Evolutionary conservation across 2,329 filamentous ascomycete species (phyloP), one percentile per base, ranked within the genome.

Genomic region (Cladophialophora psammophila): DNA sequence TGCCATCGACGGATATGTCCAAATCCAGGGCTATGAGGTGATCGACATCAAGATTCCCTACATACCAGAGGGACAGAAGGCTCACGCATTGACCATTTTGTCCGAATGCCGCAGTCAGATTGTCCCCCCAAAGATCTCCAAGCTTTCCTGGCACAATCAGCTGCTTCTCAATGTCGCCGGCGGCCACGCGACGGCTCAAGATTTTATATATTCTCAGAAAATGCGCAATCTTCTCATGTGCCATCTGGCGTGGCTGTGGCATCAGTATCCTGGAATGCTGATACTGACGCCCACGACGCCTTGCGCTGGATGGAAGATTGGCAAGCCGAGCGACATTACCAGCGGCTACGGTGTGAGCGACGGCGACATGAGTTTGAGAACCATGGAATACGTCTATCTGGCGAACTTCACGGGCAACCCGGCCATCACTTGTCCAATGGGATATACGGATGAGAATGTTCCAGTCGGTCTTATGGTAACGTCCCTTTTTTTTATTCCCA

Each of bases 321-420:
- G 81, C 8, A 89, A 91, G 48, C 81, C 88, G 15, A 81, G 81
- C n/a, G 88, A 93, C 74, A 76, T 88, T 4, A 71, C 69, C n/a
- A 68, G 64, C 45, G 70, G 71, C 15, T 79, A 83, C 55, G 94
- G 94, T 2, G 82, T 92, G 71, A 89, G 85, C 42, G 90, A 97
- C 76, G 89, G 85, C 0, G 93, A 95, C 76, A 83, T 80, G 68
- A 89, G 87, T 15, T 81, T 96, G n/a, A 83, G 86, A 32, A 91
- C 87, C 75, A 96, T 97, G 92, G 87, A 90, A 77, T 97, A 92
- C 78, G 88, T 91, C 15, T 96, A 91, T 86, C 79, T 96, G 40
- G 91, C 93, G 6, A 97, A 97, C 78, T 89, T 93, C 72, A 87
- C 85, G 0, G 94, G 94, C 0, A 89, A 89, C 57, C 94, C 94